A percentile compares a stretch with the other conserved stretches of the same genome.
These are phyloP conservation scores for Penstemon newberryi DNA, from an alignment of 257 asterid species.

Conservation along the genomic window DNA sequence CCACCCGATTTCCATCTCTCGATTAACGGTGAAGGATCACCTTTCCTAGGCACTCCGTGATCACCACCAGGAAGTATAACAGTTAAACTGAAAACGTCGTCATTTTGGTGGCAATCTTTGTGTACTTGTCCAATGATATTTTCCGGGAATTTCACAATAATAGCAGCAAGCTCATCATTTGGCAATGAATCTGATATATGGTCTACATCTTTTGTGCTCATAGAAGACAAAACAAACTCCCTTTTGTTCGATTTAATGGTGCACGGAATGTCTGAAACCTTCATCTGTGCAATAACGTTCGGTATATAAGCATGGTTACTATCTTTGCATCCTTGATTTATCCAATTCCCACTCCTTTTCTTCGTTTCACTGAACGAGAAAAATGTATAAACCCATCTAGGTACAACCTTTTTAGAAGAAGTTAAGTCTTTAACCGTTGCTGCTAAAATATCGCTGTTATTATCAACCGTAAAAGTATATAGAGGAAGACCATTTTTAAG, in stretches of 20 bases:
- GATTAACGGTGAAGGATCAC: constrained; percentile 70
- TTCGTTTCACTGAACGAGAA: constrained; percentile 56
- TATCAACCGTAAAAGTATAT: constrained; percentile 73
- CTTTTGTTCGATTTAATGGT: constrained; percentile 29
- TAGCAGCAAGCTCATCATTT: constrained; percentile 66
- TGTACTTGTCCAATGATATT: constrained; percentile 18
- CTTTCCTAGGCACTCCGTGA: constrained; percentile 69
- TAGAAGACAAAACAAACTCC: constrained; percentile 62
- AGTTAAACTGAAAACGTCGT: constrained; percentile 29
- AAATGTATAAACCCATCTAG: constrained; percentile 60
- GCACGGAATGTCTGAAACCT: constrained; percentile 49
- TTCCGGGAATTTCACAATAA: constrained; percentile 48
- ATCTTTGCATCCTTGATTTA: constrained; percentile 50
- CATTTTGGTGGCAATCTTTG: constrained; percentile 24
- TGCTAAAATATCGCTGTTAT: constrained; percentile 60
- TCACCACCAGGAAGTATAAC: constrained; percentile 81
- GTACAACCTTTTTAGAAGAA: constrained; percentile 36
- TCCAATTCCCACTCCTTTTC: constrained; percentile 52
- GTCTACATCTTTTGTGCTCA: constrained; percentile 33
- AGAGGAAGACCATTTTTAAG: constrained; percentile 72
- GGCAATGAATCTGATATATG: constrained; percentile 36
- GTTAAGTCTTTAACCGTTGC: constrained; percentile 56
- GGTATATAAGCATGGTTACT: constrained; percentile 48
- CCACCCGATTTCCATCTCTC: constrained; percentile 81
- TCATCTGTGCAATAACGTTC: constrained; percentile 70